Evolutionary conservation across 2,329 filamentous ascomycete genomes (phyloP).

Genomic region (Trichoderma afroharzianum): DNA sequence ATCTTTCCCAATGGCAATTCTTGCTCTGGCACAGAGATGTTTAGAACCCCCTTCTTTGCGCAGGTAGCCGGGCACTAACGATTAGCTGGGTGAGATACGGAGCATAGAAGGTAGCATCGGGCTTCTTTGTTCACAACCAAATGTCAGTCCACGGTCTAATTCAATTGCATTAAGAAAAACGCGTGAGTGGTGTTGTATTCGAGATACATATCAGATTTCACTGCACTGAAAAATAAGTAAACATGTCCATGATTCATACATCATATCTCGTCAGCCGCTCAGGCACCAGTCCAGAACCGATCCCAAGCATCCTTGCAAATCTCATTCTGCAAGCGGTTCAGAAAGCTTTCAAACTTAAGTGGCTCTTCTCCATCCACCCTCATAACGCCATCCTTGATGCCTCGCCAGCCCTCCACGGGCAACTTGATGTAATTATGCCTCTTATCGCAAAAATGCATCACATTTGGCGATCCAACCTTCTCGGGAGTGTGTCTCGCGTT

Average conservation of each 20-base stretch:
- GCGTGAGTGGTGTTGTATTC: background rate
- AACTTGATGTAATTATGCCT: constrained; percentile 23
- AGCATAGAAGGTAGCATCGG: background rate
- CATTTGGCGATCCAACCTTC: constrained; percentile 3
- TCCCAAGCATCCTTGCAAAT: constrained; percentile 21
- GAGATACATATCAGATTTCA: background rate
- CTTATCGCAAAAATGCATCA: constrained; percentile 19
- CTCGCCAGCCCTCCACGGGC: constrained; percentile 25
- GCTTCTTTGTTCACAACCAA: background rate
- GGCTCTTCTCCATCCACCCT: constrained; percentile 20
- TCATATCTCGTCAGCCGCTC: background rate
- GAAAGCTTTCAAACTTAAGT: constrained; percentile 20
- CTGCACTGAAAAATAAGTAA: background rate
- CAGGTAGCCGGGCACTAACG: background rate
- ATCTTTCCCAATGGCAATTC: background rate
- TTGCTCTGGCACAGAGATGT: background rate
- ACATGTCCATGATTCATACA: background rate
- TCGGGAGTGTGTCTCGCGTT: constrained; percentile 14
- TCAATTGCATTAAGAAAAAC: background rate
- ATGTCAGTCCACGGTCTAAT: background rate
- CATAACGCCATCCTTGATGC: constrained; percentile 23
- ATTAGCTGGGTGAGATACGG: background rate
- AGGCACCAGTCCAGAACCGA: constrained; percentile 18
- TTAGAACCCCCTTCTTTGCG: background rate
- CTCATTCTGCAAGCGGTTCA: constrained; percentile 19